Percentiles rank a stretch among this genome's conserved stretches.
phyloP scores from a whole-genome alignment of 495 filamentous ascomycete species.

The Evansstolkia leycettana region DNA sequence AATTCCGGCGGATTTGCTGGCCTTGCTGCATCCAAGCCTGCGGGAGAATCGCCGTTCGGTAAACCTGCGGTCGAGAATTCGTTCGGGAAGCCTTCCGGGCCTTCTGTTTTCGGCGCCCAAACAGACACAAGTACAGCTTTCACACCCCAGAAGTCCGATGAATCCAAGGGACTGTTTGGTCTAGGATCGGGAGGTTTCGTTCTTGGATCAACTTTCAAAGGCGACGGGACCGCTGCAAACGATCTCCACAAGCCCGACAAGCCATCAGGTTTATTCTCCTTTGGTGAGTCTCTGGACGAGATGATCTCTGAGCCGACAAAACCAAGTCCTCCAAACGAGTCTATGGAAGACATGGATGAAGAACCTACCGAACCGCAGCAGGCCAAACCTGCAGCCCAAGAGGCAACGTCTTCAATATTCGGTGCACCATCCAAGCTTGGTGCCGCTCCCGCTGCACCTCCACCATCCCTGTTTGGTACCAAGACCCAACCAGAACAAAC shows the following conservation, averaged over 20 bases:
- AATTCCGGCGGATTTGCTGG: conserved; percentile 18
- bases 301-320: conserved; percentile 14
- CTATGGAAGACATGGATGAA: conserved; percentile 22
- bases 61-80: conserved; percentile 7
- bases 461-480: conserved; percentile 24
- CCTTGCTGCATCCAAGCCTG: conserved; percentile 14
- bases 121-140: conserved; percentile 21
- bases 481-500: conserved; percentile 17
- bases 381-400: conserved; percentile 9
- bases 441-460: conserved; percentile 12
- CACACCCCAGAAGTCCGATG: conserved; percentile 21
- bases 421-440: conserved; percentile 8
- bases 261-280: conserved; percentile 22
- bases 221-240: conserved; percentile 52
- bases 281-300: conserved; percentile 18
- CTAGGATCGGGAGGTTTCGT: conserved; percentile 45
- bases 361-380: conserved; percentile 6
- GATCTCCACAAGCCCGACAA: conserved; percentile 41
- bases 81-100: conserved; percentile 8
- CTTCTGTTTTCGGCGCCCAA: conserved; percentile 18
- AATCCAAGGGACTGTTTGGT: conserved; percentile 38
- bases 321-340: conserved; percentile 13
- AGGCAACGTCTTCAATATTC: conserved; percentile 7
- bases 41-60: conserved; percentile 7
- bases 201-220: conserved; percentile 70